Evolutionary conservation across 345 rosid genomes (phyloP), one percentile per base, ranked within the genome.

Genomic region (Alliaria petiolata): DNA sequence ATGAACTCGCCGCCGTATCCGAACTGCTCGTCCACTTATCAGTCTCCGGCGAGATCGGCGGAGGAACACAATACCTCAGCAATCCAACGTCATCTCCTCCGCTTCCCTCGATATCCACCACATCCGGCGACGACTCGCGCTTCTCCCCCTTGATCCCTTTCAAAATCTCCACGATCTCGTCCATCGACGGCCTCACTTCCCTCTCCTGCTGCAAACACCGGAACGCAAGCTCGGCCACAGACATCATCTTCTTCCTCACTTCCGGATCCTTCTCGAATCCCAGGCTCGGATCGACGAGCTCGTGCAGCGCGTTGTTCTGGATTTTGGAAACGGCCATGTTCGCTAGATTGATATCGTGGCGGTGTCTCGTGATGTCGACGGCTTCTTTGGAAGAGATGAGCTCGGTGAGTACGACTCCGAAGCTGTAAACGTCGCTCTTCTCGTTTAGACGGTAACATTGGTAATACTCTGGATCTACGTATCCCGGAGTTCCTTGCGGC

Each of bases 401-500:
- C 76, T 93, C 96, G 2, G 83, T 61, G 60, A 93, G 67, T 40
- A 93, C 97, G 0, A 93, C 98, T 8, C 98, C 98, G 12, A 90
- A 93, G 59, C 98, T 93, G 49, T 90, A 93, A 0, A 93, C 98
- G 36, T 93, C 98, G 4, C 98, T 93, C 70, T 90, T 93, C 56
- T 82, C 84, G 1, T 96, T 93, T 7, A 93, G 84, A 20, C 81
- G 83, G 81, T 86, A 93, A 81, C 96, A 90, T 4, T 83, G 92
- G 62, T 86, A 83, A 19, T 93, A 90, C 65, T 88, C 92, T 0
- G 98, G 98, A 62, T 93, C 98, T 12, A 93, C 89, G 8, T 93
- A 93, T 28, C 98, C 98, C 0, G 96, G 98, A 0, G 98, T 93
- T 46, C 98, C 98, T 70, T 93, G 98, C 2, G 98, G 98, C 53